Conservation (phyloP, 108 stramenopile genomes). For the Cylindrotheca closterium region DNA sequence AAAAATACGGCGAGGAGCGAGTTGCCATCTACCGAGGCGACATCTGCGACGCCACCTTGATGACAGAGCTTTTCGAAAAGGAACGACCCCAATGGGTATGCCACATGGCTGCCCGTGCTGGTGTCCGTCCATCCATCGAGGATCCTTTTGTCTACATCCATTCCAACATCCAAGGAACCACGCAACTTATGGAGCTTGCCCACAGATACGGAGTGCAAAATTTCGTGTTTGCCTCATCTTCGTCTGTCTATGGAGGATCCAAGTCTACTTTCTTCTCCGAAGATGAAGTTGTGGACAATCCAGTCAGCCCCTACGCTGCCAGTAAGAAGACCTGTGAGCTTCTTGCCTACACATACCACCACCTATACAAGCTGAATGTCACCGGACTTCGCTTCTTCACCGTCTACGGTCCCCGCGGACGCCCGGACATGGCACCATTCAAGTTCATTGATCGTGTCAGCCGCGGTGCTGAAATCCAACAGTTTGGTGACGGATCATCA, state of each 20-base stretch:
- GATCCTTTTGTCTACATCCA: conserved; percentile 94
- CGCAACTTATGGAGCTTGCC: conserved; percentile 76
- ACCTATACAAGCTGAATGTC: conserved; percentile 83
- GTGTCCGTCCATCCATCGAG: conserved; percentile 89
- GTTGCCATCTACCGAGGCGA: conserved; percentile 83
- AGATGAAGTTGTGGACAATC: conserved; percentile 87
- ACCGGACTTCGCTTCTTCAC: conserved; percentile 94
- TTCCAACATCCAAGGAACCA: conserved; percentile 87
- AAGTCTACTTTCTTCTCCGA: conserved; percentile 84
- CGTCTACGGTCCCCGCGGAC: conserved; percentile 96
- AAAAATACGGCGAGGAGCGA: conserved; percentile 41
- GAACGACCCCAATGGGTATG: conserved; percentile 77
- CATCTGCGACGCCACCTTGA: conserved; percentile 85
- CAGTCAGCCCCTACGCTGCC: conserved; percentile 65
- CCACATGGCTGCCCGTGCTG: conserved; percentile 92
- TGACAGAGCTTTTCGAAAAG: conserved; percentile 62
- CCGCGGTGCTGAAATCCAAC: conserved; percentile 90
- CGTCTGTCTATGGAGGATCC: conserved; percentile 90
- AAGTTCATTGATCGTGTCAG: conserved; percentile 96
- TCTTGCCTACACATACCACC: conserved; percentile 88
- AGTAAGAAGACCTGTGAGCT: conserved; percentile 91
- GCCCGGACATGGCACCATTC: conserved; percentile 99
- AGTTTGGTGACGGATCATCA: conserved; percentile 92
- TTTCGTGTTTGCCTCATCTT: conserved; percentile 90
- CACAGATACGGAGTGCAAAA: conserved; percentile 66